phyloP scores from a whole-genome alignment of 331 rosid genomes.

The Rosa hybrid region DNA sequence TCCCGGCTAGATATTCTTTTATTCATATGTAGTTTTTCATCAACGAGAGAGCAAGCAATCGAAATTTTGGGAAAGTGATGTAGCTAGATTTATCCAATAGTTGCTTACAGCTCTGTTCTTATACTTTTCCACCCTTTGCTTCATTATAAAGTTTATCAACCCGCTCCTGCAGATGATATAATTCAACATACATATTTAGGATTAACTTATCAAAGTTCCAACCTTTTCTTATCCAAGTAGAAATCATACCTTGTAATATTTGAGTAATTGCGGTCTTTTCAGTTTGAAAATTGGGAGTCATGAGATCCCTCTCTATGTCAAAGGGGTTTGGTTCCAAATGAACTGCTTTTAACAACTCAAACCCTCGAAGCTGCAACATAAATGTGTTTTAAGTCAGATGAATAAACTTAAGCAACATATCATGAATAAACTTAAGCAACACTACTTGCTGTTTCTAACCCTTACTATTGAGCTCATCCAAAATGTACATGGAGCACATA shows the following conservation, averaged over 20 bases:
- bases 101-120: slow-evolving; percentile 20
- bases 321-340: slow-evolving; percentile 71
- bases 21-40: not conserved
- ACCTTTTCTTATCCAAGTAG: not conserved
- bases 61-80: not conserved
- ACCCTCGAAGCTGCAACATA: slow-evolving; percentile 71
- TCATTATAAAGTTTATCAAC: slow-evolving; percentile 62
- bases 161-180: slow-evolving; percentile 45
- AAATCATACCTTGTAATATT: slow-evolving; percentile 64
- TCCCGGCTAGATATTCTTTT: not conserved
- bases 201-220: not conserved
- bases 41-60: not conserved
- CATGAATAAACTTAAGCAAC: not conserved
- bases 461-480: slow-evolving; percentile 75
- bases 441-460: slow-evolving; percentile 81
- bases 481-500: slow-evolving; percentile 33
- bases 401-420: not conserved
- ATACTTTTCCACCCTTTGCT: slow-evolving; percentile 52
- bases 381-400: slow-evolving; percentile 5
- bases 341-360: slow-evolving; percentile 74
- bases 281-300: slow-evolving; percentile 83
- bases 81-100: not conserved
- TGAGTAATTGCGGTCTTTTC: slow-evolving; percentile 75
- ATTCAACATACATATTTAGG: not conserved
- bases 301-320: not conserved